These are phyloP conservation scores for Venturia nashicola DNA, from an alignment of 2,329 filamentous ascomycete species.

Conservation along the genomic window DNA sequence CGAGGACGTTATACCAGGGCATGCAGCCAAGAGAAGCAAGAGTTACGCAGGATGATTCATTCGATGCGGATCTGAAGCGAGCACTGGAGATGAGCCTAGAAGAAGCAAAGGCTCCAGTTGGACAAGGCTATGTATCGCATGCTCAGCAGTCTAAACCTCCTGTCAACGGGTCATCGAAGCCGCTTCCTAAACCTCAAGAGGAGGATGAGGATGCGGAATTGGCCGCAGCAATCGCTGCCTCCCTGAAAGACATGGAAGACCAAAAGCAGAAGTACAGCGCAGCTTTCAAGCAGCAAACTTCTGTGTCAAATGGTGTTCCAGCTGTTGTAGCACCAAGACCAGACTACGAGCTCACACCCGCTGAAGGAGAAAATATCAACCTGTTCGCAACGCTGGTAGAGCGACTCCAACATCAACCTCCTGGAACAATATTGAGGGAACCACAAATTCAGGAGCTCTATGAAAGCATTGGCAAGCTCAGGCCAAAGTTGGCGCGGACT, in stretches of 20 bases:
- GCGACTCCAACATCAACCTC: conserved; percentile 84
- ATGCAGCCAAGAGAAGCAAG: conserved; percentile 77
- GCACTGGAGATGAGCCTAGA: conserved; percentile 95
- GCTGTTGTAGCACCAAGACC: conserved; percentile 58
- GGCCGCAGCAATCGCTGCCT: conserved; percentile 90
- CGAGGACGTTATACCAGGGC: conserved; percentile 48
- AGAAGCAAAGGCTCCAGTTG: conserved; percentile 64
- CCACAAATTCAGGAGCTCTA: conserved; percentile 98
- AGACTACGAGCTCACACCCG: conserved; percentile 84
- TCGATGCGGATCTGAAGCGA: conserved; percentile 88
- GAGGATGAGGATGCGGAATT: conserved; percentile 90
- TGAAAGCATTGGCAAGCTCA: conserved; percentile 85
- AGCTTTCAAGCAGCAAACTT: conserved; percentile 67
- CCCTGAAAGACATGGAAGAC: conserved; percentile 92
- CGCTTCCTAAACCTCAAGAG: conserved; percentile 32
- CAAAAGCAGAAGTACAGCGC: conserved; percentile 87
- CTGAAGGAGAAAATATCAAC: conserved; percentile 96
- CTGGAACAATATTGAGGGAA: conserved; percentile 89
- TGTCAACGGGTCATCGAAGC: conserved; percentile 26
- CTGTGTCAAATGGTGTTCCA: conserved; percentile 36
- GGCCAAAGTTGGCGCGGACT: conserved; percentile 86
- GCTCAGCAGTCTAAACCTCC: conserved; percentile 28
- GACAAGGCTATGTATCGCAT: conserved; percentile 60
- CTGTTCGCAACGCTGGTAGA: conserved; percentile 90
- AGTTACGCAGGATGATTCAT: conserved; percentile 61